Conservation (phyloP, 139 green algal genomes). For the Asterochloris sp. region DNA sequence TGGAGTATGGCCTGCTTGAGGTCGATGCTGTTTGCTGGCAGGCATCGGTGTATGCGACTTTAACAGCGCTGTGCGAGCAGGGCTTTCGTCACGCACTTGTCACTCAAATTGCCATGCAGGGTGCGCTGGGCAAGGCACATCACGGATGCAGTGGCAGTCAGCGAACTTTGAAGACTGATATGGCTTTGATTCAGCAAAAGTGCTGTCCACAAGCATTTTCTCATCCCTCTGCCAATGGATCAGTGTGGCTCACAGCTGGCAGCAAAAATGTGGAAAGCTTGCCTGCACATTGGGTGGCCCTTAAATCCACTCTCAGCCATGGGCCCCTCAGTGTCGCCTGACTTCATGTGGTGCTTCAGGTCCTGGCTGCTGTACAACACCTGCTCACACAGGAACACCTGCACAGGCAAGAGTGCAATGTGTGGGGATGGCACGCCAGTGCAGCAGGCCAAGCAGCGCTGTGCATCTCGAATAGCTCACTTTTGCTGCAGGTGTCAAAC, state of each 20-base stretch:
- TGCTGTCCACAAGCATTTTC: too few relatives aligned
- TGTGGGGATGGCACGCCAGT: background rate
- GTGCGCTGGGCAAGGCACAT: too few relatives aligned
- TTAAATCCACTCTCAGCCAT: slow-evolving; percentile 87
- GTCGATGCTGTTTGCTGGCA: too few relatives aligned
- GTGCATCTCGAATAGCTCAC: too few relatives aligned
- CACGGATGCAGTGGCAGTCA: too few relatives aligned
- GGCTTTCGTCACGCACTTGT: too few relatives aligned
- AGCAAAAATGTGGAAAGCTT: background rate
- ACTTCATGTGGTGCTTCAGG: slow-evolving; percentile 73
- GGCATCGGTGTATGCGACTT: too few relatives aligned
- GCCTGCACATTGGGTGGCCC: slow-evolving; percentile 73
- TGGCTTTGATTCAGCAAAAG: too few relatives aligned
- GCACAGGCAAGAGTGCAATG: background rate
- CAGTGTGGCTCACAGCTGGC: too few relatives aligned
- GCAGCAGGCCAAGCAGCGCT: background rate
- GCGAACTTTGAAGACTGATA: too few relatives aligned
- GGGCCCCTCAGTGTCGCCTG: slow-evolving; percentile 69
- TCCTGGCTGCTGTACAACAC: slow-evolving; percentile 76
- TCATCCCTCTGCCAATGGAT: background rate
- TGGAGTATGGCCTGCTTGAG: background rate
- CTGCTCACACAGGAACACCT: slow-evolving; percentile 93
- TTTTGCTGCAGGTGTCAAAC: background rate
- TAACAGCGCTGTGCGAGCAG: too few relatives aligned
- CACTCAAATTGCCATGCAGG: too few relatives aligned